Percentiles rank a stretch among this genome's conserved stretches.
Conservation (phyloP, 2,329 filamentous ascomycete genomes). For the Arthroderma sp. region DNA sequence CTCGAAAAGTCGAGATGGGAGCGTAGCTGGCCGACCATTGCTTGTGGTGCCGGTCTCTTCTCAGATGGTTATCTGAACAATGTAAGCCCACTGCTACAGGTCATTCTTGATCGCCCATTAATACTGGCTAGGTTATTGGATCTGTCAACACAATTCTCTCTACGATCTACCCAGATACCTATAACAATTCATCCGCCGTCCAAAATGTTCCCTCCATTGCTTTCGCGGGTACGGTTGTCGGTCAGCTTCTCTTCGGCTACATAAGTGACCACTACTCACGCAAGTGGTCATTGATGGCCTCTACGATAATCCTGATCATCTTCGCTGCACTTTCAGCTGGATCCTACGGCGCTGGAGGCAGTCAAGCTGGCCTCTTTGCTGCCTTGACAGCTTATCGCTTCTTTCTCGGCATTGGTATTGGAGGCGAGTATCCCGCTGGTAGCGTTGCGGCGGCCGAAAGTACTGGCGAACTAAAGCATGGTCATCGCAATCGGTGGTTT, state of each 20-base stretch:
- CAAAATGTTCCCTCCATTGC: constrained; percentile 70
- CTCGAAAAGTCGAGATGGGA: constrained; percentile 36
- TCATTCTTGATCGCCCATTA: background rate
- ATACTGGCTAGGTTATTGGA: constrained; percentile 55
- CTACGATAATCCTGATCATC: constrained; percentile 70
- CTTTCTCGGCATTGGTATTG: constrained; percentile 69
- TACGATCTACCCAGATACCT: constrained; percentile 57
- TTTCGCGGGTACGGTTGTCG: constrained; percentile 33
- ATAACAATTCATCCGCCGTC: constrained; percentile 54
- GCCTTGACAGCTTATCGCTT: constrained; percentile 74
- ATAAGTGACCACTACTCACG: constrained; percentile 69
- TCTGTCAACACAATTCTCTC: constrained; percentile 68
- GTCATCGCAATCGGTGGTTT: constrained; percentile 81
- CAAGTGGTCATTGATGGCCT: constrained; percentile 66
- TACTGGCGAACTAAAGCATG: constrained; percentile 66
- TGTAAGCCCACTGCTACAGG: constrained; percentile 36
- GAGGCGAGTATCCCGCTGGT: constrained; percentile 47
- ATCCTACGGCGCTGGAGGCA: constrained; percentile 62
- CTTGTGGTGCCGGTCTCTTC: constrained; percentile 81
- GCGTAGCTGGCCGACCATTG: constrained; percentile 61
- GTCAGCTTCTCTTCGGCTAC: constrained; percentile 23
- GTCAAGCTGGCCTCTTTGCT: constrained; percentile 58
- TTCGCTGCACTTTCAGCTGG: constrained; percentile 71
- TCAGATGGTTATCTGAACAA: constrained; percentile 88
- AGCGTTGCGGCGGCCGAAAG: constrained; percentile 75